phyloP scores from a whole-genome alignment of 2,329 filamentous ascomycete species.

The Albifimbria verrucaria region DNA sequence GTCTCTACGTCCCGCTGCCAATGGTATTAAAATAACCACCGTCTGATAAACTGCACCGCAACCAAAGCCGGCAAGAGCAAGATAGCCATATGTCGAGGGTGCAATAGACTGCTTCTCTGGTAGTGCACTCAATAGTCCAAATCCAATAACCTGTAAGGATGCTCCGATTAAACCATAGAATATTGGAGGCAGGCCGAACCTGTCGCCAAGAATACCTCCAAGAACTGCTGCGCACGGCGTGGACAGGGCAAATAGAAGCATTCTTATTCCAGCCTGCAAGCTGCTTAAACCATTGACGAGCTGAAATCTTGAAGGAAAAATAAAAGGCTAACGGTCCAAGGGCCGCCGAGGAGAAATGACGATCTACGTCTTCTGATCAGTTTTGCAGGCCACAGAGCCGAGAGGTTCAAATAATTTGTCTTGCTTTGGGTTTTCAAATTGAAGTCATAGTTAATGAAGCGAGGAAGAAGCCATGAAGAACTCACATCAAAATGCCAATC shows the following conservation, averaged over 20 bases:
- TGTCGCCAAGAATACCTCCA: neutral
- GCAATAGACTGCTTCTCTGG: neutral
- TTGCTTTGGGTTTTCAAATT: too few species aligned
- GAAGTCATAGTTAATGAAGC: too few species aligned
- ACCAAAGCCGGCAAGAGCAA: conserved; percentile 3
- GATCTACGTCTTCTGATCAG: too few species aligned
- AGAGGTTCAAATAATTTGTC: too few species aligned
- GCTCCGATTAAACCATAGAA: neutral
- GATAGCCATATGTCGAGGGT: neutral
- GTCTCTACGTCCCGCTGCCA: neutral
- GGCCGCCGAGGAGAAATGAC: neutral
- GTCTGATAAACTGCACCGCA: conserved; percentile 2
- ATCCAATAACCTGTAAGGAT: neutral
- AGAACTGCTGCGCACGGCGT: neutral
- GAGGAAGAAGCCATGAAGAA: neutral
- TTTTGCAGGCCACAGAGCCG: too few species aligned
- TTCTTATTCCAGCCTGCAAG: neutral
- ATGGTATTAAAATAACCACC: neutral
- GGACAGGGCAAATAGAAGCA: neutral
- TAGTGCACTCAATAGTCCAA: neutral
- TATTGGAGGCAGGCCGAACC: neutral
- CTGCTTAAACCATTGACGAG: neutral
- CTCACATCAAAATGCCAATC: conserved; percentile 14
- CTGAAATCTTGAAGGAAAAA: neutral
- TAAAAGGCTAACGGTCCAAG: neutral